phyloP scores from a whole-genome alignment of 2,329 filamentous ascomycete genomes.

The Penicillium rolfsii region DNA sequence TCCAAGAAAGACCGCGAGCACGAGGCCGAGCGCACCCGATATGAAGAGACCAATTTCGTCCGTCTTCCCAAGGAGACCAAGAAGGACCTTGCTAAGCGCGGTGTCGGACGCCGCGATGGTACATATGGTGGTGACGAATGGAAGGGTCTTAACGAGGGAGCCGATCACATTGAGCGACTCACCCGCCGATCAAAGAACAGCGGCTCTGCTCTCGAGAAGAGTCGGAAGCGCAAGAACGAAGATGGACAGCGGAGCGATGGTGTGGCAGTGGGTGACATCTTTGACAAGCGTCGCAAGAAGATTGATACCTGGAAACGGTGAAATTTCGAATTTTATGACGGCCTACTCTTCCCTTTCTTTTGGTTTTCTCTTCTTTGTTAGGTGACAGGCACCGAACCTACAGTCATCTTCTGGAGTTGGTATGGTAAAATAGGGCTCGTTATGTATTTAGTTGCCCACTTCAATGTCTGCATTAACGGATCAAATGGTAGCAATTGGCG shows the following conservation, averaged over 20 bases:
- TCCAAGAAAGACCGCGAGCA: conserved; percentile 73
- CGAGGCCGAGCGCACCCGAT: conserved; percentile 78
- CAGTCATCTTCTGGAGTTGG: conserved; percentile 14
- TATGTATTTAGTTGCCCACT: conserved; percentile 1
- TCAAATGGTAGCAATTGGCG: background rate
- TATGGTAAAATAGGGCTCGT: conserved; percentile 1
- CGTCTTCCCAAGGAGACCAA: conserved; percentile 85
- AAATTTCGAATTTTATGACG: background rate
- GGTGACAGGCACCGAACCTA: conserved; percentile 3
- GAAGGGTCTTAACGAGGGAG: conserved; percentile 79
- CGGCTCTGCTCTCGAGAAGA: conserved; percentile 71
- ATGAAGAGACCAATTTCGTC: conserved; percentile 91
- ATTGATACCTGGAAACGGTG: conserved; percentile 48
- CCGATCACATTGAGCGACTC: conserved; percentile 82
- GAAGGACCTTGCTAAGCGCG: conserved; percentile 75
- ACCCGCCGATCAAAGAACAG: conserved; percentile 69
- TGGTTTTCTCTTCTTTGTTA: background rate
- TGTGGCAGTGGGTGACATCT: conserved; percentile 67
- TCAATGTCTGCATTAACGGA: background rate
- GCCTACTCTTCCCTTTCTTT: background rate
- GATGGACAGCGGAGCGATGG: conserved; percentile 71
- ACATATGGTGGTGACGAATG: conserved; percentile 93
- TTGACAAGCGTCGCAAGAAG: conserved; percentile 51
- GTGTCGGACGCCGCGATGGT: conserved; percentile 48
- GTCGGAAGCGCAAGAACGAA: conserved; percentile 76